Evolutionary conservation across 2,329 filamentous ascomycete genomes (phyloP).

Genomic region (Rutstroemia sp.): DNA sequence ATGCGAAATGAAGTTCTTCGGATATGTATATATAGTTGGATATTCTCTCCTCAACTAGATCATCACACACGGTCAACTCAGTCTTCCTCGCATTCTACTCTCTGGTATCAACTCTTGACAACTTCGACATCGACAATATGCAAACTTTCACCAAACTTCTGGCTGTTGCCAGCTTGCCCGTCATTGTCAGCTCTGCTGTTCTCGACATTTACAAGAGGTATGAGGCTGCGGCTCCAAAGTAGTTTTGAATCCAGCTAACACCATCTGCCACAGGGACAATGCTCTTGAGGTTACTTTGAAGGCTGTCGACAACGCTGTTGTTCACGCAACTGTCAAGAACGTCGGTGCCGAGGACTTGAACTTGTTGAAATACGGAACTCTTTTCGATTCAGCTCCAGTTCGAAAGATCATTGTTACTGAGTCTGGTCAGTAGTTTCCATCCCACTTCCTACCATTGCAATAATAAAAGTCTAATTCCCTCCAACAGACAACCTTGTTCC

Average conservation of each 20-base stretch:
- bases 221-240: neutral
- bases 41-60: no score
- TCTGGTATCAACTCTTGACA: no score
- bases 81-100: no score
- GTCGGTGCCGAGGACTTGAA: slow-evolving; percentile 32
- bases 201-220: neutral
- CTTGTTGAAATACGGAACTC: slow-evolving; percentile 34
- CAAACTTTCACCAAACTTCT: slow-evolving; percentile 1
- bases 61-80: no score
- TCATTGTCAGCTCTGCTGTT: slow-evolving; percentile 10
- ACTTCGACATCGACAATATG: neutral
- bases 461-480: no score
- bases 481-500: neutral
- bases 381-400: slow-evolving; percentile 35
- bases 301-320: slow-evolving; percentile 29
- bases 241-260: neutral
- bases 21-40: no score
- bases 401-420: slow-evolving; percentile 33
- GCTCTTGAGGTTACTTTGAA: slow-evolving; percentile 20
- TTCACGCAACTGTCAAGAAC: slow-evolving; percentile 36
- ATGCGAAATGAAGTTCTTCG: no score
- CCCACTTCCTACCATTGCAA: slow-evolving; percentile 14
- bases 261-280: slow-evolving; percentile 26
- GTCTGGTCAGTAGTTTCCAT: slow-evolving; percentile 21
- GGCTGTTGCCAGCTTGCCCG: slow-evolving; percentile 9